Conservation (phyloP, 345 rosid genomes). For the Rhodamnia rubescens region DNA sequence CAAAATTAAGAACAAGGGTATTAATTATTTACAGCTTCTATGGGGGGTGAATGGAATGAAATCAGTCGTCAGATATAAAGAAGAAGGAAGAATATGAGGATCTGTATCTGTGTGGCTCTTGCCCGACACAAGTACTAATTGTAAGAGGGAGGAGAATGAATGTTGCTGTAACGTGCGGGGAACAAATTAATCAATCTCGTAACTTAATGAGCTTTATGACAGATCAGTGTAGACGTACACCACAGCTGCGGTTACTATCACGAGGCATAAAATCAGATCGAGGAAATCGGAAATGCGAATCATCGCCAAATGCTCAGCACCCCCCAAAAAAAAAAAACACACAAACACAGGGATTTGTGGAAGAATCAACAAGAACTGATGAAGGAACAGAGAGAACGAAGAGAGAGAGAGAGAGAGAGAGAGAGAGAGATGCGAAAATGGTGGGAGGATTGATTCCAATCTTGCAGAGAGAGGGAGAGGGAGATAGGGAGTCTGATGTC, state of each 20-base stretch:
- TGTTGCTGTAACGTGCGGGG: background rate
- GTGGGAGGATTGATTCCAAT: background rate
- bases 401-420: background rate
- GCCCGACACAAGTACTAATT: background rate
- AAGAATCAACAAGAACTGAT: background rate
- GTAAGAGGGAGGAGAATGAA: background rate
- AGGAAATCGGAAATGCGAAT: background rate
- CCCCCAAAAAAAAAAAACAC: background rate
- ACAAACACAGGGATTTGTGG: background rate
- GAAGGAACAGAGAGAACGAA: background rate
- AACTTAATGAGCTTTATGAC: background rate
- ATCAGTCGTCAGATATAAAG: background rate
- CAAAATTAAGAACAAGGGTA: background rate
- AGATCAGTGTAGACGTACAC: background rate
- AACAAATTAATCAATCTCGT: background rate
- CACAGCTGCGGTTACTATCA: background rate
- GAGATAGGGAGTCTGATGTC: background rate
- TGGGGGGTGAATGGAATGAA: background rate
- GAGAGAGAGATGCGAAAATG: background rate
- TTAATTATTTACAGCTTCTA: background rate
- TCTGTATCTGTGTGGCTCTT: background rate
- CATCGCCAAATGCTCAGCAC: background rate
- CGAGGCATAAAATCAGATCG: background rate
- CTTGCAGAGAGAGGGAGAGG: background rate
- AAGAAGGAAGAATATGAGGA: background rate